Conservation (phyloP, 805 yeast species). For the Yamadazyma philogaea region DNA sequence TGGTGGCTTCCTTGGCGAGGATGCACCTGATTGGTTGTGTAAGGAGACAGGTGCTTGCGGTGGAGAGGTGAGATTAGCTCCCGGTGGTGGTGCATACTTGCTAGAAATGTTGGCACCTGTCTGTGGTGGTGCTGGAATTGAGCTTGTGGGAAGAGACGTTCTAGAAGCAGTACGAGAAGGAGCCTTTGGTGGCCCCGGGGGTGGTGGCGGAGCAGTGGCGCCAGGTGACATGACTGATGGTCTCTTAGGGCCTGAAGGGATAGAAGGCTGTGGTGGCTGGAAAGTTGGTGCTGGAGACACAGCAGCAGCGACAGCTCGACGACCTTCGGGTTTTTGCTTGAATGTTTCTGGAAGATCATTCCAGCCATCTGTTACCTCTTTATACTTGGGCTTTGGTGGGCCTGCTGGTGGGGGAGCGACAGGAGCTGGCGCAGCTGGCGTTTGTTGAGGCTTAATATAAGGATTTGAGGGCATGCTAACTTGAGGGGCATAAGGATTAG, state of each 20-base stretch:
- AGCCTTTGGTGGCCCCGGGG: constrained; percentile 18
- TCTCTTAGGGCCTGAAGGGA: constrained; percentile 19
- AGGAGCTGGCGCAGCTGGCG: constrained; percentile 23
- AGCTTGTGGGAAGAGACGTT: constrained; percentile 15
- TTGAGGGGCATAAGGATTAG: constrained; percentile 18
- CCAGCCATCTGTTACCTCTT: constrained; percentile 64
- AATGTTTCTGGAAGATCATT: constrained; percentile 61
- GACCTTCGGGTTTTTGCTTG: constrained; percentile 38
- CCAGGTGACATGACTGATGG: constrained; percentile 11
- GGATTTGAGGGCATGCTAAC: constrained; percentile 24
- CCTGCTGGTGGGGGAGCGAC: constrained; percentile 17
- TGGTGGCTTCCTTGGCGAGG: constrained; percentile 10
- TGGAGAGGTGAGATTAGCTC: constrained; percentile 4
- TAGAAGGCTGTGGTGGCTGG: constrained; percentile 16
- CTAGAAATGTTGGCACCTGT: constrained; percentile 15
- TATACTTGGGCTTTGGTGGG: constrained; percentile 27
- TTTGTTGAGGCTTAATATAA: constrained; percentile 24
- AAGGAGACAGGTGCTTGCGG: constrained; percentile 3
- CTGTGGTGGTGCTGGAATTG: constrained; percentile 18
- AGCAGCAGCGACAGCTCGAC: constrained; percentile 46
- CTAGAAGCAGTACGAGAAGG: constrained; percentile 25
- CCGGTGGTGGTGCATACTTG: constrained; percentile 37
- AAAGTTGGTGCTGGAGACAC: constrained; percentile 16
- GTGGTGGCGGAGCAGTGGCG: constrained; percentile 9
- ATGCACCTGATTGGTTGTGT: constrained; percentile 10